These are phyloP conservation scores for Leucogyrophana mollusca DNA, from an alignment of 768 basidiomycete genomes.

Conservation along the genomic window DNA sequence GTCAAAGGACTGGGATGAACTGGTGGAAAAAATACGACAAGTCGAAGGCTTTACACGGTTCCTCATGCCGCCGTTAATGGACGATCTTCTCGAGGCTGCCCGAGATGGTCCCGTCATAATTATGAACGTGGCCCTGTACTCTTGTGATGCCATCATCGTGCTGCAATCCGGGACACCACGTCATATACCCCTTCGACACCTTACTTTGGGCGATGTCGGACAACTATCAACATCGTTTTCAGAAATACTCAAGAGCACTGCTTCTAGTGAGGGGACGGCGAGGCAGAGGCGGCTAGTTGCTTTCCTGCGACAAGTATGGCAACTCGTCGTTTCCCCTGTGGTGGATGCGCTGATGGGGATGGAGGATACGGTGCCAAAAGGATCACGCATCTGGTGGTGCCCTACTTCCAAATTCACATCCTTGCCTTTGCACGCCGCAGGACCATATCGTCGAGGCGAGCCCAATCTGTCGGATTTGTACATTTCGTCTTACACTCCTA, in stretches of 20 bases:
- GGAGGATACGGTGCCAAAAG: neutral
- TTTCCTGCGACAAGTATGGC: conserved; percentile 12
- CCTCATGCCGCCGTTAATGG: conserved; percentile 7
- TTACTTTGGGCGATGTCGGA: conserved; percentile 4
- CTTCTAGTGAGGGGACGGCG: too few species aligned
- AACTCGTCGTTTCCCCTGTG: conserved; percentile 7
- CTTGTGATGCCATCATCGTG: conserved; percentile 24
- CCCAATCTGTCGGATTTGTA: conserved; percentile 21
- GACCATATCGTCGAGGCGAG: conserved; percentile 21
- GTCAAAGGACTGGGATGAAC: conserved; percentile 8
- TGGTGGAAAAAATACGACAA: conserved; percentile 8
- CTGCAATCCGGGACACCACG: conserved; percentile 6
- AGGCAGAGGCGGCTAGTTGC: neutral
- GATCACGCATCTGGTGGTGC: conserved; percentile 5
- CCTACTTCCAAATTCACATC: conserved; percentile 23
- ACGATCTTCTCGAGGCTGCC: conserved; percentile 5
- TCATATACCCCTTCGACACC: conserved; percentile 17
- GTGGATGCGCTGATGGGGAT: neutral
- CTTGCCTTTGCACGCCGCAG: conserved; percentile 41
- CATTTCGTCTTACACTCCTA: conserved; percentile 17
- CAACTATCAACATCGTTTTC: neutral
- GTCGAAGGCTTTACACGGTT: conserved; percentile 12
- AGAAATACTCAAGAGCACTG: neutral
- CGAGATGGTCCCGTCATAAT: conserved; percentile 5
- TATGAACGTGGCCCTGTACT: conserved; percentile 1